Conservation (phyloP, 1,284 basidiomycete species). For the Ceratobasidium sp. region DNA sequence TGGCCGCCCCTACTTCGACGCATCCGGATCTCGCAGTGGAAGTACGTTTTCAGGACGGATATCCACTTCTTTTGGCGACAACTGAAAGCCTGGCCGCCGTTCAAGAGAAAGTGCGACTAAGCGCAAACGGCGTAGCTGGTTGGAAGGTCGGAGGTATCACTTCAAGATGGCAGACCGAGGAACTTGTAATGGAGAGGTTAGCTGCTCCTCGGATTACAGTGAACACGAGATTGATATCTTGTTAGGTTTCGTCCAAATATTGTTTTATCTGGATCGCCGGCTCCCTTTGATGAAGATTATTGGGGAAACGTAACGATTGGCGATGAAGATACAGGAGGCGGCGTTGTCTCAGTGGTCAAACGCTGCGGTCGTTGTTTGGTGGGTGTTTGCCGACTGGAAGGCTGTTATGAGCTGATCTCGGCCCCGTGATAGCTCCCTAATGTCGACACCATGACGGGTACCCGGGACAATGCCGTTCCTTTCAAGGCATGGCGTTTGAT, state of each 20-base stretch:
- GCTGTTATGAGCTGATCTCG: neutral
- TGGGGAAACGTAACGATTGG: slow-evolving; percentile 71
- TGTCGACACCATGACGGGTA: slow-evolving; percentile 72
- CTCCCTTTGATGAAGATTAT: slow-evolving; percentile 66
- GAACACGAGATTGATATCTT: neutral
- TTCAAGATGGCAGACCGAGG: slow-evolving; percentile 53
- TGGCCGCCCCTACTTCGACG: slow-evolving; percentile 64
- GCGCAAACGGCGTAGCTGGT: slow-evolving; percentile 64
- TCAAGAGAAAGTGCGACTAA: slow-evolving; percentile 53
- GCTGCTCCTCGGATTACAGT: slow-evolving; percentile 40
- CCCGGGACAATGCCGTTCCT: slow-evolving; percentile 78
- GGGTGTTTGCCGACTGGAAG: slow-evolving; percentile 54
- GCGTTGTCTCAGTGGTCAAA: slow-evolving; percentile 68
- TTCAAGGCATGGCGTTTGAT: slow-evolving; percentile 56
- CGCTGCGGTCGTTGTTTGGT: slow-evolving; percentile 80
- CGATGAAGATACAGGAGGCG: slow-evolving; percentile 23
- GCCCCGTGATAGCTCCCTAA: slow-evolving; percentile 72
- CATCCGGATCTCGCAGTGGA: slow-evolving; percentile 69
- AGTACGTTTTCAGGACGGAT: slow-evolving; percentile 78
- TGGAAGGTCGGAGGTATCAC: slow-evolving; percentile 65
- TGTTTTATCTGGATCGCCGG: slow-evolving; percentile 68
- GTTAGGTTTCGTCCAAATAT: slow-evolving; percentile 80
- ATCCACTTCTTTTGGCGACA: slow-evolving; percentile 74
- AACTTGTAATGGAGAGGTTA: slow-evolving; percentile 73
- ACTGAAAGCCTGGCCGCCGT: slow-evolving; percentile 71